Percentiles rank a stretch among this genome's conserved stretches.
These are phyloP conservation scores for Xylaria hypoxylon DNA, from an alignment of 2,329 filamentous ascomycete genomes.

Conservation along the genomic window DNA sequence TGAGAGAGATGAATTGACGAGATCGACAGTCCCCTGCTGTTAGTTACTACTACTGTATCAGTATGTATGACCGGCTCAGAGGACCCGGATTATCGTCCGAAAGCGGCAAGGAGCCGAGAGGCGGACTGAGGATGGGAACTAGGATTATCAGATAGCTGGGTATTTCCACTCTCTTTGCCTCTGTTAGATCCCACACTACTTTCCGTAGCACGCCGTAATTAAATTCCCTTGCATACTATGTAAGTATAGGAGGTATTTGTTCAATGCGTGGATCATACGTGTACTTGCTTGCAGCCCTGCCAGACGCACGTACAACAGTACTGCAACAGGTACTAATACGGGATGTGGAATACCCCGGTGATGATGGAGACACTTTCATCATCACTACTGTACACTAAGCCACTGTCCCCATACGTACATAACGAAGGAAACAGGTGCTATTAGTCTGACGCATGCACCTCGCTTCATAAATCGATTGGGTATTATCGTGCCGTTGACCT, in stretches of 20 bases:
- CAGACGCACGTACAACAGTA: neutral
- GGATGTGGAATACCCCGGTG: neutral
- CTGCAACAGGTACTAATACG: neutral
- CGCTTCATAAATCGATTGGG: constrained; percentile 29
- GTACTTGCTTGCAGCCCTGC: constrained; percentile 13
- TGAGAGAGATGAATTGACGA: constrained; percentile 16
- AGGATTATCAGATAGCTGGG: constrained; percentile 2
- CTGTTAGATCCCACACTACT: constrained; percentile 10
- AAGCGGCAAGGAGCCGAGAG: constrained; percentile 26
- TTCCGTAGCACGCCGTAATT: constrained; percentile 25
- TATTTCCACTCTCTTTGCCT: neutral
- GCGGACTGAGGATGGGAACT: constrained; percentile 7
- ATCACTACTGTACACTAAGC: neutral
- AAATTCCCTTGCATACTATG: constrained; percentile 18
- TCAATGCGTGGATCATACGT: constrained; percentile 8
- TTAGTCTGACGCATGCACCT: constrained; percentile 8
- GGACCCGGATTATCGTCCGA: constrained; percentile 24
- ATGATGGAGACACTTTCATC: no score
- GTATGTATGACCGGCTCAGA: constrained; percentile 19
- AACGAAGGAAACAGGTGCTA: constrained; percentile 4
- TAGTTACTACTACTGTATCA: no score
- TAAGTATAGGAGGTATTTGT: neutral
- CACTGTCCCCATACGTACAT: constrained; percentile 1
- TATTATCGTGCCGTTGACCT: neutral
- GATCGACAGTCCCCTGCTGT: constrained; percentile 15